Evolutionary conservation across 2,329 filamentous ascomycete species (phyloP), one percentile per base, ranked within the genome.

Genomic region (Westerdykella sp.): DNA sequence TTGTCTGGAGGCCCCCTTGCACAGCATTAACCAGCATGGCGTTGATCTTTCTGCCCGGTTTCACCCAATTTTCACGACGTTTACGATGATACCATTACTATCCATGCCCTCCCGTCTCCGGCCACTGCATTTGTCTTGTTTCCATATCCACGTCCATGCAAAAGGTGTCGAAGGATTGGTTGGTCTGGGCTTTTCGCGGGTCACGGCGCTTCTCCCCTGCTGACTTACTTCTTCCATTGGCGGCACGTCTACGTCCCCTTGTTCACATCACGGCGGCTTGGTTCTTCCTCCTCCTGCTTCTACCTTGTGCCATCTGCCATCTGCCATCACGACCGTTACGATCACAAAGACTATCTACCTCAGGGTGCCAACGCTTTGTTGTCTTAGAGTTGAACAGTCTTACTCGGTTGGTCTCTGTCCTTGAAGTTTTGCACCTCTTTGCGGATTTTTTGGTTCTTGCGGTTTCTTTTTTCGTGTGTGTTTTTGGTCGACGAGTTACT

Each of bases 341-440:
- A 65, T 53, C 50, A 63, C 58, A 55, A 66, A 65, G 60, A 65
- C 58, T 63, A 64, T 65, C 50, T 54, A 54, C 63, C 62, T 59
- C 60, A 65, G 56, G 63, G 63, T 65, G 59, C 60, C 58, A 52
- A 57, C 56, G 44, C 18, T 43, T 35, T 10, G 25, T 28, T 47
- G 49, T 21, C 50, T 63, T 65, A 65, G 58, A 54, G 59, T 65
- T 63, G 56, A 65, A 53, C 57, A 65, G 63, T 45, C 42, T 56
- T 63, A 63, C 57, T 47, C 52, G 48, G 3, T 14, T 14, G n/a
- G 16, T 14, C n/a, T 14, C 7, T 13, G 45, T 41, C 45, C 54
- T 53, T 50, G 35, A 41, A 36, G 23, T 49, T 32, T 32, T 32
- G 14, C 49, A 35, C 18, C 6, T 21, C 34, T 36, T 46, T 51